Conservation (phyloP, 1,284 basidiomycete species). For the Cutaneotrichosporon sp. region DNA sequence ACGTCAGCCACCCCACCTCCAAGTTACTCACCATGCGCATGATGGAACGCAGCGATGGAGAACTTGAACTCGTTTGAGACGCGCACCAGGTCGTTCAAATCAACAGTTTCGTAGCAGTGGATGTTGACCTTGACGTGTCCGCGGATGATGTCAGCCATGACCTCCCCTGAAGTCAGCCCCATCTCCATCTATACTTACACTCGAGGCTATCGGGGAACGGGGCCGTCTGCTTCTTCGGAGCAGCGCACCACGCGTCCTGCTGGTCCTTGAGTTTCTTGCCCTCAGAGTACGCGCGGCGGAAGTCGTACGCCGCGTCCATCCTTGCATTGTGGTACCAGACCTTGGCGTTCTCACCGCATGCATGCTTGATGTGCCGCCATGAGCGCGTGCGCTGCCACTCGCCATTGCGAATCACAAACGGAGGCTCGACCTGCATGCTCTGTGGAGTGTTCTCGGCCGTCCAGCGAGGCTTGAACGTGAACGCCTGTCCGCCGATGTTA, state of each 20-base stretch:
- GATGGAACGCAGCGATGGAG: constrained; percentile 31
- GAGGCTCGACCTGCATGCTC: constrained; percentile 54
- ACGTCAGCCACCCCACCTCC: not conserved
- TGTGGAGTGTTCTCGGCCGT: constrained; percentile 52
- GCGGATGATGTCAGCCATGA: constrained; percentile 79
- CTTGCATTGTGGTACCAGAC: constrained; percentile 56
- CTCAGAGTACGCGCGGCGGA: constrained; percentile 65
- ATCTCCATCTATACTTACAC: constrained; percentile 49
- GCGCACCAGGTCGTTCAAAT: constrained; percentile 63
- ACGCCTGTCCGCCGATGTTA: constrained; percentile 55
- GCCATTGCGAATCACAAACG: constrained; percentile 42
- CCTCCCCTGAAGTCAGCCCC: constrained; percentile 57
- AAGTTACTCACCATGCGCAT: constrained; percentile 56
- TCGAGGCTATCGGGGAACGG: constrained; percentile 73
- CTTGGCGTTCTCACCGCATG: constrained; percentile 57
- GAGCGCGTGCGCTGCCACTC: constrained; percentile 43
- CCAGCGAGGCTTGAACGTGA: constrained; percentile 57
- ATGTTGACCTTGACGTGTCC: constrained; percentile 65
- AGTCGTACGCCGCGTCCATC: constrained; percentile 62
- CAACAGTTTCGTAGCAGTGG: constrained; percentile 76
- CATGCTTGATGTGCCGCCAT: constrained; percentile 52
- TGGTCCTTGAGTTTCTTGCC: constrained; percentile 69
- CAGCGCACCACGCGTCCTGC: constrained; percentile 67
- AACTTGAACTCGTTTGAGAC: constrained; percentile 72
- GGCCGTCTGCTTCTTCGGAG: constrained; percentile 55